phyloP scores from a whole-genome alignment of 169 alveolate genomes.

The Plasmodium adleri region DNA sequence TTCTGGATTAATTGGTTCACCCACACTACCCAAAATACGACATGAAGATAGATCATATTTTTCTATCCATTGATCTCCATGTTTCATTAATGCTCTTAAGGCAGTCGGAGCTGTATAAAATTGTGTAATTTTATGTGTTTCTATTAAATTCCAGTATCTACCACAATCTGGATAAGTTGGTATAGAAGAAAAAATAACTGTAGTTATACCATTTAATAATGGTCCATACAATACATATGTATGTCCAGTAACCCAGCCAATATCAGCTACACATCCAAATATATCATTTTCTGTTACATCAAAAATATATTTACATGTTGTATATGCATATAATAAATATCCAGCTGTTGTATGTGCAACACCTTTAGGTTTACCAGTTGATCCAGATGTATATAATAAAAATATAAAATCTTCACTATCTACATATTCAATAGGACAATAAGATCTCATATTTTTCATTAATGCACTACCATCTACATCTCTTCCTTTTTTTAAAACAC shows the following conservation, averaged over 20 bases:
- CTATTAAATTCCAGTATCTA: slow-evolving; percentile 87
- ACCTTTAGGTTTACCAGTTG: slow-evolving; percentile 98
- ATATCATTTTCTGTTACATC: slow-evolving; percentile 92
- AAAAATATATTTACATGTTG: slow-evolving; percentile 92
- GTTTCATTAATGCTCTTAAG: slow-evolving; percentile 92
- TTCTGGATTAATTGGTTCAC: slow-evolving; percentile 95
- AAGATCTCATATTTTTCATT: slow-evolving; percentile 90
- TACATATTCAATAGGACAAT: slow-evolving; percentile 94
- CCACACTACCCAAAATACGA: slow-evolving; percentile 91
- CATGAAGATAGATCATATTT: slow-evolving; percentile 83
- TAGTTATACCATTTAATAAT: slow-evolving; percentile 93
- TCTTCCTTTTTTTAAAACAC: slow-evolving; percentile 82
- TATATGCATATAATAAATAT: slow-evolving; percentile 91
- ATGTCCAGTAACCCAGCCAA: slow-evolving; percentile 99
- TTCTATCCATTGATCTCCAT: slow-evolving; percentile 84
- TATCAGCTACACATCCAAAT: slow-evolving; percentile 96
- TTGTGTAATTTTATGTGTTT: slow-evolving; percentile 92
- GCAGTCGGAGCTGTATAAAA: slow-evolving; percentile 99
- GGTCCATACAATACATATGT: slow-evolving; percentile 97
- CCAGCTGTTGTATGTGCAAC: slow-evolving; percentile 96
- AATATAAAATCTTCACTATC: slow-evolving; percentile 95
- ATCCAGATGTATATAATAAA: slow-evolving; percentile 96
- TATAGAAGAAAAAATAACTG: slow-evolving; percentile 94
- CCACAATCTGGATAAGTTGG: slow-evolving; percentile 97
- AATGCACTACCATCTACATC: slow-evolving; percentile 90